Conservation (phyloP, 23 red algal genomes). For the Cyanidium caldarium region DNA sequence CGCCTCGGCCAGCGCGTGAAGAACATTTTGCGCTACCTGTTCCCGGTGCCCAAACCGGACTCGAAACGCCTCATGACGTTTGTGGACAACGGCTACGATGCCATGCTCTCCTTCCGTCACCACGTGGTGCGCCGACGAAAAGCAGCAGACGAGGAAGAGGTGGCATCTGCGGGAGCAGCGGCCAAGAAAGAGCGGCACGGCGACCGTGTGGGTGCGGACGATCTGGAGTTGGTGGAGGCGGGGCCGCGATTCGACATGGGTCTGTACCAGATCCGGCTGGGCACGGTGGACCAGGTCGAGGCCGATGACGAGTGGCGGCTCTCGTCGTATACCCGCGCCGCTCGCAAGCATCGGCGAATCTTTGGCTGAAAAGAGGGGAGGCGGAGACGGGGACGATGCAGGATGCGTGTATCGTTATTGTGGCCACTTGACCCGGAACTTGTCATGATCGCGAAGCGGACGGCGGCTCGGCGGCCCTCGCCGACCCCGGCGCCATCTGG, state of each 20-base stretch:
- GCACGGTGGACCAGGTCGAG: conserved; percentile 68
- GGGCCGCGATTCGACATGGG: conserved; percentile 91
- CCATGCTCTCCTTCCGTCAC: conserved; percentile 46
- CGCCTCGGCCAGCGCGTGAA: conserved; percentile 37
- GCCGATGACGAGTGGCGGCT: conserved; percentile 96
- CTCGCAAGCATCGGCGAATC: conserved; percentile 34
- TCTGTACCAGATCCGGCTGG: conserved; percentile 75
- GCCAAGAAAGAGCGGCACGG: neutral
- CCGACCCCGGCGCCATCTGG: no score
- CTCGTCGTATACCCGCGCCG: conserved; percentile 57
- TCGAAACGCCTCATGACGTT: conserved; percentile 81
- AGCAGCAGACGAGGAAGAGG: neutral
- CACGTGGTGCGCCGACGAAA: neutral
- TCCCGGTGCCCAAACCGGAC: conserved; percentile 44
- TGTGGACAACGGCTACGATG: conserved; percentile 27
- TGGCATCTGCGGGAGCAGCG: neutral
- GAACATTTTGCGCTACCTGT: conserved; percentile 60
- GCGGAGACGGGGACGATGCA: no score
- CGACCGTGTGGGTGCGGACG: no score
- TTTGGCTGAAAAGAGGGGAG: conserved; percentile 17
- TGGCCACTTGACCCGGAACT: no score
- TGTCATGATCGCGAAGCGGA: no score
- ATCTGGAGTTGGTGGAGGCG: conserved; percentile 53
- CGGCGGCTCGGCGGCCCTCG: no score
- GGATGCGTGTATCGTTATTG: no score